Evolutionary conservation across 2,329 filamentous ascomycete genomes (phyloP).

Genomic region (Monilinia aucupariae): DNA sequence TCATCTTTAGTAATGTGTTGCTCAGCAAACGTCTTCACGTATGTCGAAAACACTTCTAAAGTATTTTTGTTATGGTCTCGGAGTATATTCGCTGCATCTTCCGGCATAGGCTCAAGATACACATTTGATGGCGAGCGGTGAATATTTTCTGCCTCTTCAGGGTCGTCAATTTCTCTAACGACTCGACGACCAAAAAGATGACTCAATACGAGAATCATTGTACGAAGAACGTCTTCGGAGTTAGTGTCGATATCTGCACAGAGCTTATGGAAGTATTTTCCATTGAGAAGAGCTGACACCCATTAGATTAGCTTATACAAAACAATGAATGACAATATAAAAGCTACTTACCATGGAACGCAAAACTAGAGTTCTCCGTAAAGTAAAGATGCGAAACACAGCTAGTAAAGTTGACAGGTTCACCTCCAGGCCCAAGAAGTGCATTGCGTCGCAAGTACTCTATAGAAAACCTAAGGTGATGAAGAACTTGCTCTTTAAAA

Average conservation of each 20-base stretch:
- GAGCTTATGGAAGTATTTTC: slow-evolving; percentile 62
- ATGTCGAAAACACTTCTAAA: slow-evolving; percentile 55
- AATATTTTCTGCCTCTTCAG: slow-evolving; percentile 44
- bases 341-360: slow-evolving; percentile 53
- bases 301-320: slow-evolving; percentile 15
- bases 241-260: slow-evolving; percentile 52
- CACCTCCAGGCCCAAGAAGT: slow-evolving; percentile 55
- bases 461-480: slow-evolving; percentile 75
- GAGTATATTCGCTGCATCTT: slow-evolving; percentile 51
- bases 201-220: slow-evolving; percentile 62
- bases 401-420: slow-evolving; percentile 66
- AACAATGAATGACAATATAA: background rate
- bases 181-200: slow-evolving; percentile 63
- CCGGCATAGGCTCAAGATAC: slow-evolving; percentile 58
- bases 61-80: slow-evolving; percentile 59
- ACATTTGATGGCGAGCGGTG: slow-evolving; percentile 58
- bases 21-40: slow-evolving; percentile 62
- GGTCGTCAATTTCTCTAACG: slow-evolving; percentile 45
- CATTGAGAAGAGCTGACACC: slow-evolving; percentile 53
- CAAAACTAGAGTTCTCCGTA: slow-evolving; percentile 69
- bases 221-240: slow-evolving; percentile 46
- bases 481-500: slow-evolving; percentile 62
- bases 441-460: slow-evolving; percentile 69
- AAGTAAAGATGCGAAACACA: slow-evolving; percentile 69
- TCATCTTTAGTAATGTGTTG: slow-evolving; percentile 46